Conservation (phyloP, 805 yeast species). For the Pichia californica region DNA sequence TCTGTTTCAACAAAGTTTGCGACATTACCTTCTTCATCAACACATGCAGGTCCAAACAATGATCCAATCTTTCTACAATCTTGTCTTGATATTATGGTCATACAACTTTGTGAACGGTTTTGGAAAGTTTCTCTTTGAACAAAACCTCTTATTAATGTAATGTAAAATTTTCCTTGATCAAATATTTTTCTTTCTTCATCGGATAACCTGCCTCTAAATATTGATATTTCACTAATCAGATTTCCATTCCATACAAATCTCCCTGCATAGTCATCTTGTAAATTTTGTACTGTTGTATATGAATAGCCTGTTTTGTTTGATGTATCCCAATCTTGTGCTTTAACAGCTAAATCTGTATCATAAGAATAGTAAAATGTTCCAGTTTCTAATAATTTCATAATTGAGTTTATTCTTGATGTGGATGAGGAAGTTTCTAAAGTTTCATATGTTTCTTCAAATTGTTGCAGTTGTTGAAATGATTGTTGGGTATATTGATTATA, state of each 20-base stretch:
- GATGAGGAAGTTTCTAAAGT: slow-evolving; percentile 7
- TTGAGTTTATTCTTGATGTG: slow-evolving; percentile 21
- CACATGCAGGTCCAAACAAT: slow-evolving; percentile 50
- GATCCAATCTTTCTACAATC: slow-evolving; percentile 41
- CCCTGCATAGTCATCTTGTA: slow-evolving; percentile 35
- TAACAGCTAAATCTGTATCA: slow-evolving; percentile 40
- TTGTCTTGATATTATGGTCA: slow-evolving; percentile 49
- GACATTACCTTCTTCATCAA: slow-evolving; percentile 54
- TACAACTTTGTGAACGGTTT: slow-evolving; percentile 16
- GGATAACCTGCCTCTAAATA: slow-evolving; percentile 39
- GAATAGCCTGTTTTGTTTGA: background rate
- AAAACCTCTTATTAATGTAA: slow-evolving; percentile 45
- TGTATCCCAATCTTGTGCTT: slow-evolving; percentile 39
- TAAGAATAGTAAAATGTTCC: slow-evolving; percentile 45
- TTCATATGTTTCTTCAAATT: slow-evolving; percentile 6
- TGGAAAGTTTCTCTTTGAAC: slow-evolving; percentile 32
- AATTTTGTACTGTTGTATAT: slow-evolving; percentile 14
- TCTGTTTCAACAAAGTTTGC: slow-evolving; percentile 55
- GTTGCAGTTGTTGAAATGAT: slow-evolving; percentile 3
- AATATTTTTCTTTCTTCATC: slow-evolving; percentile 34
- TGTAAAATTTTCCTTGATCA: slow-evolving; percentile 41
- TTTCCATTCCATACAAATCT: slow-evolving; percentile 48
- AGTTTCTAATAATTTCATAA: slow-evolving; percentile 36
- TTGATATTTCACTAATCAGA: slow-evolving; percentile 39
- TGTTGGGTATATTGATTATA: slow-evolving; percentile 2